These are phyloP conservation scores for Elymus sibiricus DNA, from an alignment of 176 grass and related monocot genomes.

Conservation along the genomic window DNA sequence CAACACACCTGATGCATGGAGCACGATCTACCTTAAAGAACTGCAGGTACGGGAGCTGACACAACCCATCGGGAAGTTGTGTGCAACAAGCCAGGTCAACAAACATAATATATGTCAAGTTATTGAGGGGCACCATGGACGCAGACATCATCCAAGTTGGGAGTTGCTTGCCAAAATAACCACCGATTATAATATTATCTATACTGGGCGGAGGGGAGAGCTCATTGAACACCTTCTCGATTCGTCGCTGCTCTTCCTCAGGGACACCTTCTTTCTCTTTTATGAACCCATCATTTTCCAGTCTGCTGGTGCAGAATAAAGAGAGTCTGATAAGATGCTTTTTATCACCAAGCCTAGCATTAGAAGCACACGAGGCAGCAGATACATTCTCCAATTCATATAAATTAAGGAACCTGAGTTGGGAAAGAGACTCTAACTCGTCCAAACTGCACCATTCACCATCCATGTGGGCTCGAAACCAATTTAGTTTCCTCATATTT, in stretches of 20 bases:
- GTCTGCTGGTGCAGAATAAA: neutral
- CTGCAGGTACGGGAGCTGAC: neutral
- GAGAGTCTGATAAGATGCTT: neutral
- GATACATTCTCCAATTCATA: neutral
- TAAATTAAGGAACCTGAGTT: neutral
- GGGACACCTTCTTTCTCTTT: neutral
- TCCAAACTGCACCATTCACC: neutral
- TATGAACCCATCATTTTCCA: neutral
- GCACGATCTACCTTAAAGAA: neutral
- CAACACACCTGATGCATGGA: neutral
- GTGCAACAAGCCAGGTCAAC: neutral
- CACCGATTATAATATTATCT: neutral
- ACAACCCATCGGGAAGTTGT: neutral
- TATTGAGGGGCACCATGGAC: neutral
- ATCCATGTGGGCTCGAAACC: neutral
- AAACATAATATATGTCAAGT: neutral
- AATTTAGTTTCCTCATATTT: neutral
- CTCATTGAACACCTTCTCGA: neutral
- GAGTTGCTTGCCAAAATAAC: slow-evolving; percentile 12
- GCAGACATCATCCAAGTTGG: neutral
- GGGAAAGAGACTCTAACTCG: neutral
- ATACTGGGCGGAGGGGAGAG: neutral
- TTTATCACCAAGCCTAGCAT: neutral
- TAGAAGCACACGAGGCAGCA: neutral
- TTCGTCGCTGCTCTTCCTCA: neutral